phyloP scores from a whole-genome alignment of 2,329 filamentous ascomycete species.

The Alternaria consortialis region DNA sequence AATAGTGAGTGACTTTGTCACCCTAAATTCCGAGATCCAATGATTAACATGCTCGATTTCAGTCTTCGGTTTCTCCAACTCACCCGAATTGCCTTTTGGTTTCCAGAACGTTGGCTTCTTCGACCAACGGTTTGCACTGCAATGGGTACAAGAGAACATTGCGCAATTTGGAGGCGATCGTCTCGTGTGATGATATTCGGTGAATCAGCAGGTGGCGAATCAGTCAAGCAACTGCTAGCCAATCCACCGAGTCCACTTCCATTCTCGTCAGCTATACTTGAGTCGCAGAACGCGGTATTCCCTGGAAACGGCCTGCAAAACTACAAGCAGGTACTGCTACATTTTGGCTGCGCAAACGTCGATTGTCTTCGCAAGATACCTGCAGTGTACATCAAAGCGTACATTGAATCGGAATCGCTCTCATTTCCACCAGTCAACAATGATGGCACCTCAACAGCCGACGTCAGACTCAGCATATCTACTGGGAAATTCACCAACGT shows the following conservation, averaged over 20 bases:
- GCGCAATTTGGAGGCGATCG: constrained; percentile 51
- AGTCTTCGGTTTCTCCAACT: constrained; percentile 33
- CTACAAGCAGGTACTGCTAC: constrained; percentile 15
- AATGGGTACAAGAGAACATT: constrained; percentile 63
- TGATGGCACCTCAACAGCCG: constrained; percentile 12
- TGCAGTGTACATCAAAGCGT: constrained; percentile 14
- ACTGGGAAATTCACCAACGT: constrained; percentile 16
- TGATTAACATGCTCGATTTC: background rate
- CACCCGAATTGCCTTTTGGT: constrained; percentile 24
- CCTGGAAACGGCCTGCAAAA: constrained; percentile 13
- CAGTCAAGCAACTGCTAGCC: constrained; percentile 23
- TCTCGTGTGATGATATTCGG: constrained; percentile 57
- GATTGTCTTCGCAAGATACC: constrained; percentile 13
- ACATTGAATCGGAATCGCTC: constrained; percentile 18
- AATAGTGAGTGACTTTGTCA: constrained; percentile 18
- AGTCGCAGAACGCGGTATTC: constrained; percentile 26
- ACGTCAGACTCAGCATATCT: constrained; percentile 19
- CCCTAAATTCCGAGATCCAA: rapidly evolving
- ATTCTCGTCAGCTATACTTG: constrained; percentile 36
- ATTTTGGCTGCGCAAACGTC: constrained; percentile 20
- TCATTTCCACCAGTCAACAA: constrained; percentile 22
- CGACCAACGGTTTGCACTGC: constrained; percentile 62
- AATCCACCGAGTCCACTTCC: constrained; percentile 26
- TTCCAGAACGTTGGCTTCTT: constrained; percentile 61
- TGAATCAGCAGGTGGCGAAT: constrained; percentile 36